phyloP scores from a whole-genome alignment of 768 basidiomycete species.

The Pholiota molesta region DNA sequence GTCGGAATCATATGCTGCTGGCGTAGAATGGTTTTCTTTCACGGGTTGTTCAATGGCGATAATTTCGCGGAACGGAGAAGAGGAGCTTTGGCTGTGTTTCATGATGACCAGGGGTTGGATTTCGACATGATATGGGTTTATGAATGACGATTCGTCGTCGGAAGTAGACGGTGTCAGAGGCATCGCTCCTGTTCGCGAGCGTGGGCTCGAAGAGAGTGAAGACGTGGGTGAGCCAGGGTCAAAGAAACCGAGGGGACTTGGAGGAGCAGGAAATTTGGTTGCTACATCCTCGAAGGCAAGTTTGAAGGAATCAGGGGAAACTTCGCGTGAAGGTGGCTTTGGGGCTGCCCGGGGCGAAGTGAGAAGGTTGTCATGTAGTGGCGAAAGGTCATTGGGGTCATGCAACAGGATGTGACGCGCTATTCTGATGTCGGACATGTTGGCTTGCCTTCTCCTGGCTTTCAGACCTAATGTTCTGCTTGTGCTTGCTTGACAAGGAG shows the following conservation, averaged over 20 bases:
- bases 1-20: conserved; percentile 26
- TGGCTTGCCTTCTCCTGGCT: conserved; percentile 29
- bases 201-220: conserved; percentile 41
- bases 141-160: conserved; percentile 51
- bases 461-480: conserved; percentile 16
- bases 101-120: conserved; percentile 56
- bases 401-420: conserved; percentile 24
- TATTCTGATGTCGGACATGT: conserved; percentile 33
- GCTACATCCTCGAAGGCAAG: conserved; percentile 36
- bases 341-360: conserved; percentile 30
- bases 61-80: conserved; percentile 1
- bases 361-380: conserved; percentile 20
- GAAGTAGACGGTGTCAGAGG: conserved; percentile 57
- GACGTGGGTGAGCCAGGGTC: conserved; percentile 39
- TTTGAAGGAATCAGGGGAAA: conserved; percentile 35
- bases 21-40: background rate
- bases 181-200: conserved; percentile 32
- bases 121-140: conserved; percentile 44
- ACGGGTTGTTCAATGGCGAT: background rate
- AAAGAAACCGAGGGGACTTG: conserved; percentile 25
- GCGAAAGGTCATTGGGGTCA: conserved; percentile 25
- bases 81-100: conserved; percentile 37
- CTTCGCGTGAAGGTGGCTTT: conserved; percentile 22
- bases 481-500: conserved; percentile 7
- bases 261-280: conserved; percentile 41